Base-by-base conservation (phyloP, 352 stramenopile genomes). In the Phytophthora boehmeriae region DNA sequence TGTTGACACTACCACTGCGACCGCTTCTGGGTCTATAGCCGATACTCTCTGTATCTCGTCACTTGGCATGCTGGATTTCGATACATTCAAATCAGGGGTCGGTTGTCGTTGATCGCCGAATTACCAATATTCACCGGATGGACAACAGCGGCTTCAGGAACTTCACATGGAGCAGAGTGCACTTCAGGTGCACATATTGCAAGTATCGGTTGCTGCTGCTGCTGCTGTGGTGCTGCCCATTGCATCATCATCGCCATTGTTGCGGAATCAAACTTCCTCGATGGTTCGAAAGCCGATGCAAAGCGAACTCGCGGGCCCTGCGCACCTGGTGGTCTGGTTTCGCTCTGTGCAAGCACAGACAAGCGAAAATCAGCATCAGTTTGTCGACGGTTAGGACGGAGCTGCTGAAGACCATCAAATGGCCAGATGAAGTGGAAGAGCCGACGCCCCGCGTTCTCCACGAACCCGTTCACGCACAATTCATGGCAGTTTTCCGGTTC, bases 401-500 rank as follows among this genome's bases (percentile, higher is more conserved):
- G 73, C 4, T 73, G 64, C 13, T 85, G 76, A 59, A 77, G 82
- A 36, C 71, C 64, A 69, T 81, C 83, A 38, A 83, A 78, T 2
- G 78, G 80, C 41, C 74, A 75, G 44, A 90, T 85, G 42, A 90
- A 90, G 60, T 86, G 80, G 51, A 90, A 86, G 9, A 88, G 45
- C 27, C 72, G 73, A 11, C 76, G 73, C 4, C 61, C 66, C n/a
- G 71, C 62, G 62, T 90, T 89, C 50, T 90, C 78, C 5, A 81
- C 81, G 41, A 80, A 87, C 0, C 83, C 85, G 41, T 82, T 87
- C n/a, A 84, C 71, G 50, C 85, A 94, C 16, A 94, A 57, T 32
- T 94, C 83, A 42, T 94, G 85, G 42, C 85, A 94, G 39, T 90
- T 68, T 44, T 90, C 79, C 1, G 79, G 73, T 11, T 62, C 68